Evolutionary conservation across 768 basidiomycete genomes (phyloP), one percentile per base, ranked within the genome.

Genomic region (Termitomyces sp.): DNA sequence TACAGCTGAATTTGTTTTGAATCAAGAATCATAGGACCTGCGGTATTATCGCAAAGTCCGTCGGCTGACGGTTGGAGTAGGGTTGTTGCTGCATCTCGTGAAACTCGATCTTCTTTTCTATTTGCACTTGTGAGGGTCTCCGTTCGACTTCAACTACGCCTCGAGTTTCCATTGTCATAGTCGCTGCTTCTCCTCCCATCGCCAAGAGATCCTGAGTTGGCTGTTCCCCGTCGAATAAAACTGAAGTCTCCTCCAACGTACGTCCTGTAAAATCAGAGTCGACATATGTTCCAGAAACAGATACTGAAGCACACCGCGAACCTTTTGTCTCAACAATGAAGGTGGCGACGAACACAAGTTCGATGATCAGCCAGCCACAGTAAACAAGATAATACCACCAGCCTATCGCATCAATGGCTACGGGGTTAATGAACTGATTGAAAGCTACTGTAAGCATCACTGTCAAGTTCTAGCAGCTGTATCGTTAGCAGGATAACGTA

Each of bases 391-490:
- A 86, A 57, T 84, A 84, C 73, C 78, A 77, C 83, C 83, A 84
- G 51, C 76, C 76, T 22, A 84, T 78, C 10, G 76, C 76, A 5
- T 76, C 72, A 24, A 93, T 72, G 1, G 90, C 91, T 75, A 86
- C 83, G 7, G 91, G 89, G 63, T 92, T 92, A 48, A 90, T 82
- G 54, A 90, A 88, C 66, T 88, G 87, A 64, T 89, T 93, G 71
- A 93, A 87, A 3, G 89, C 86, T 27, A 89, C 74, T 2, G 87
- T 82, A 37, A 88, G 74, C 65, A 82, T 85, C 30, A 89, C 76
- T 5, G 76, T 76, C 51, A 89, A 71, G 68, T 86, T 88, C 86
- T 87, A 62, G 5, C 54, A 36, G 14, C 39, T 43, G 18, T 10
- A 50, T 53, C 39, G 67, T 54, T 34, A 43, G 22, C 48, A 2